phyloP scores from a whole-genome alignment of 2,329 filamentous ascomycete species.

The Phyllosticta citribraziliensis region DNA sequence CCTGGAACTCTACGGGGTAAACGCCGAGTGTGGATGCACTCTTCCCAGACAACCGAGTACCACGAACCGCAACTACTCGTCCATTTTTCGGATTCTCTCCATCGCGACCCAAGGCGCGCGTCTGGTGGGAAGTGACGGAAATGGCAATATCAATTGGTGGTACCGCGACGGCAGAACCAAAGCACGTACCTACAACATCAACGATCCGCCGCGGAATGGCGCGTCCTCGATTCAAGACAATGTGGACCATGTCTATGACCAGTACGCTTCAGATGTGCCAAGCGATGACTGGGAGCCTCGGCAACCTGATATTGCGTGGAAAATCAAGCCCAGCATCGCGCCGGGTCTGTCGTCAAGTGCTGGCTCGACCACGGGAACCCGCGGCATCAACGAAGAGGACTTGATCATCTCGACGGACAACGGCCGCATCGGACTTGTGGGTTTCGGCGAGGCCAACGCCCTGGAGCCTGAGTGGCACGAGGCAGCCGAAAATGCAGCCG shows the following conservation, averaged over 20 bases:
- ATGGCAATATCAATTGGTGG: slow-evolving; percentile 80
- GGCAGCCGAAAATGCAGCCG: slow-evolving; percentile 30
- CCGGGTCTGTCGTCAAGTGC: slow-evolving; percentile 37
- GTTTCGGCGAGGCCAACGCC: slow-evolving; percentile 29
- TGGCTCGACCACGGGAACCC: slow-evolving; percentile 1
- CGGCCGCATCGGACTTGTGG: slow-evolving; percentile 59
- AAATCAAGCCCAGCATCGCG: slow-evolving; percentile 74
- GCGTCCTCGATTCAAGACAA: neutral
- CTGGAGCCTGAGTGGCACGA: slow-evolving; percentile 26
- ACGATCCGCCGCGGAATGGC: slow-evolving; percentile 18
- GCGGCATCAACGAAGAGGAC: slow-evolving; percentile 44
- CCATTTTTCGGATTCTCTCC: slow-evolving; percentile 69
- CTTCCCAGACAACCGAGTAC: slow-evolving; percentile 12
- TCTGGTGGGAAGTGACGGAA: slow-evolving; percentile 73
- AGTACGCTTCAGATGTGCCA: slow-evolving; percentile 11
- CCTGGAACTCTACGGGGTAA: slow-evolving; percentile 72
- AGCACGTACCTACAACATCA: slow-evolving; percentile 49
- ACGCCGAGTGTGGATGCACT: slow-evolving; percentile 25
- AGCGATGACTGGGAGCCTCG: neutral
- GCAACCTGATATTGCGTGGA: slow-evolving; percentile 30
- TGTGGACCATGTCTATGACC: neutral
- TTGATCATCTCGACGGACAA: slow-evolving; percentile 84
- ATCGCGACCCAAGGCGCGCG: slow-evolving; percentile 73
- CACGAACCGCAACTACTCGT: slow-evolving; percentile 70
- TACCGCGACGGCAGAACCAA: slow-evolving; percentile 64